Conservation (phyloP, 805 yeast species). For the Candida methanosorbosa region DNA sequence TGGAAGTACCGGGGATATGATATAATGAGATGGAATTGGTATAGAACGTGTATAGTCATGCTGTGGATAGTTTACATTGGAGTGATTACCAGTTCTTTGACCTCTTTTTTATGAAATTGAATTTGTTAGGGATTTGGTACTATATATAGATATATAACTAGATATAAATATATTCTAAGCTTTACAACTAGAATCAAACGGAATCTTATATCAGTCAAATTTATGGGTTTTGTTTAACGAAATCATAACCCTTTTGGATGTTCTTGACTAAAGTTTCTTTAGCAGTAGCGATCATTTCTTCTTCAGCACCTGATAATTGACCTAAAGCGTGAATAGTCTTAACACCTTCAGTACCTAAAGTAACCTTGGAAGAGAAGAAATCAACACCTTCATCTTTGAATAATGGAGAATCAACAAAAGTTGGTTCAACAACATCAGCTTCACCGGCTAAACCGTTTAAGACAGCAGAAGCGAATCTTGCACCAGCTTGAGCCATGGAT, state of each 20-base stretch:
- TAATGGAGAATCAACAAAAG: conserved; percentile 66
- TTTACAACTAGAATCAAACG: too few relatives aligned
- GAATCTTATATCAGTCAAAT: too few relatives aligned
- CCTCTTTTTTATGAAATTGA: too few relatives aligned
- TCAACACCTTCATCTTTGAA: conserved; percentile 86
- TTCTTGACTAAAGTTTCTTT: conserved; percentile 85
- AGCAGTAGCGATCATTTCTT: conserved; percentile 72
- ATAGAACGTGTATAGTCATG: too few relatives aligned
- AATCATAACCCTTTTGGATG: conserved; percentile 89
- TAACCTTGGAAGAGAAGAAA: conserved; percentile 92
- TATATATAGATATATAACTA: too few relatives aligned
- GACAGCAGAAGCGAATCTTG: conserved; percentile 60
- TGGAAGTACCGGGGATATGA: too few relatives aligned
- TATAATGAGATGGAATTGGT: too few relatives aligned
- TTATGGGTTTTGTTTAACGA: conserved; percentile 67
- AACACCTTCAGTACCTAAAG: conserved; percentile 89
- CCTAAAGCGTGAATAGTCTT: conserved; percentile 75
- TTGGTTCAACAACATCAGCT: conserved; percentile 39
- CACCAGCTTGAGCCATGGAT: conserved; percentile 84
- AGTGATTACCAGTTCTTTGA: too few relatives aligned
- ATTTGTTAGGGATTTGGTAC: too few relatives aligned
- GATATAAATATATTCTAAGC: too few relatives aligned
- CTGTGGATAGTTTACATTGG: too few relatives aligned
- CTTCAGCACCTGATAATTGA: conserved; percentile 66
- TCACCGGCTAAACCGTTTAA: conserved; percentile 46